phyloP scores from a whole-genome alignment of 163 green algal species.

The Chlorella variabilis region DNA sequence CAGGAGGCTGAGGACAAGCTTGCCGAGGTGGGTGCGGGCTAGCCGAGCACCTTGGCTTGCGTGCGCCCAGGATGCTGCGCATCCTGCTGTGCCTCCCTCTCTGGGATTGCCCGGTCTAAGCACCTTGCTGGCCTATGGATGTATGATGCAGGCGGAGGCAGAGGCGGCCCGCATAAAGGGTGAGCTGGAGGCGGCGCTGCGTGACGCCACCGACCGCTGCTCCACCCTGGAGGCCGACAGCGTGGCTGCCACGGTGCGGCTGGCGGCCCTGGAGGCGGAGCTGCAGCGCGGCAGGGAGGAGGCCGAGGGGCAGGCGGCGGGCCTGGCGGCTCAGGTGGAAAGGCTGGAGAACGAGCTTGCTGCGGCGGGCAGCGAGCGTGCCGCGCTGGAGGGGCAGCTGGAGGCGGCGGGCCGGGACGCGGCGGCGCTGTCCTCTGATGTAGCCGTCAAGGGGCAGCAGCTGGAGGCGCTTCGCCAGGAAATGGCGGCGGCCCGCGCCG shows the following conservation, averaged over 20 bases:
- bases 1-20: constrained; percentile 18
- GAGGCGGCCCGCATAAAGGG: background rate
- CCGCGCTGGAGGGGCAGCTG: constrained; percentile 3
- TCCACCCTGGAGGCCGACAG: background rate
- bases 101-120: background rate
- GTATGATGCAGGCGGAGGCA: constrained; percentile 18
- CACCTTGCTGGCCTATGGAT: background rate
- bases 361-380: background rate
- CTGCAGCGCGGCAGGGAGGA: constrained; percentile 4
- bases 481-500: background rate
- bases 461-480: background rate
- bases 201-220: background rate
- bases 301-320: background rate
- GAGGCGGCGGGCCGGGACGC: background rate
- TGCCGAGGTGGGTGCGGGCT: constrained; percentile 6
- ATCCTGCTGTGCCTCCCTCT: no score
- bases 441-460: background rate
- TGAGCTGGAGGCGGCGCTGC: background rate
- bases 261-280: background rate
- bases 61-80: no score
- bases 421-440: background rate
- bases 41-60: background rate
- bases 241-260: background rate
- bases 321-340: background rate
- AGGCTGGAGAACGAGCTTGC: background rate